Evolutionary conservation across 75 land plant genomes (phyloP), one percentile per base, ranked within the genome.

Genomic region (Pinus albicaulis): DNA sequence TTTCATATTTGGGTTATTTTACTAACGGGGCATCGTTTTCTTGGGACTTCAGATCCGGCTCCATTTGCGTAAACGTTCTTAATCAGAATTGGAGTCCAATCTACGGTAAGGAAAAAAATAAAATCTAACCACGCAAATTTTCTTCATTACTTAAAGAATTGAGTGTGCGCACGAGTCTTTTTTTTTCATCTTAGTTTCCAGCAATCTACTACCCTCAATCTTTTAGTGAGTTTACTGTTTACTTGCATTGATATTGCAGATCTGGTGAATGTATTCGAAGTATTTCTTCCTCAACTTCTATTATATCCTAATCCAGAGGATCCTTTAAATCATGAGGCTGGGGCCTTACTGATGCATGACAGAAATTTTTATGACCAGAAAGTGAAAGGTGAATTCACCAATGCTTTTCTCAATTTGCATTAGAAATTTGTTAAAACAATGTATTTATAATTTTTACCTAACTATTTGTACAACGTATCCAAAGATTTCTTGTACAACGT

Each of bases 51-150:
- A 94, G 97, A 85, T 91, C 94, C 41, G 94, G 97, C 68, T 94
- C 94, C 64, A 94, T 94, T 53, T 94, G 97, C 78, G 82, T 94
- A 87, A 94, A 94, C 82, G 94, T 94, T 57, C 92, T 94, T 76
- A 94, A 92, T 76, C 92, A 94, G 78, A 86, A 90, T 34, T 94
- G 94, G 94, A 91, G 94, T 81, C 94, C 97, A 72, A 92, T 94
- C 94, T 94, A 89, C 80, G 97, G 97, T 92, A 85, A 76, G 20
- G 6, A 48, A n/a, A 23, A 3, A 38, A 38, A 38, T n/a, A n/a
- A n/a, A n/a, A n/a, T n/a, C n/a, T n/a, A n/a, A n/a, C n/a, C n/a
- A n/a, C n/a, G n/a, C n/a, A n/a, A n/a, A n/a, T n/a, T n/a, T n/a
- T n/a, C n/a, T n/a, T n/a, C n/a, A n/a, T n/a, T n/a, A n/a, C n/a